Base-by-base conservation (phyloP, 192 early-diverging fungal genomes). In the Coemansia umbellata region DNA sequence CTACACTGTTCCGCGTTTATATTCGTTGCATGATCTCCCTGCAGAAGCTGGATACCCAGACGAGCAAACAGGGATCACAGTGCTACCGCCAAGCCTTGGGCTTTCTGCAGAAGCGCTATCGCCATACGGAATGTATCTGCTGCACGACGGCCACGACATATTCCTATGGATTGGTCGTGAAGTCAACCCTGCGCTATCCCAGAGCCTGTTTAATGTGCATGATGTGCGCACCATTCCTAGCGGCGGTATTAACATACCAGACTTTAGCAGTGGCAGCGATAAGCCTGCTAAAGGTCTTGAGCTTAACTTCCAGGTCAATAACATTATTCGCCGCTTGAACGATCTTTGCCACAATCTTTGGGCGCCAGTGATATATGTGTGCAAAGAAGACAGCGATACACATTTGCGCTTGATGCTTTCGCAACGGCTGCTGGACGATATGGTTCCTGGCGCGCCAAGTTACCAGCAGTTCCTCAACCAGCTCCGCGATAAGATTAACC, bases 341-440 rank as follows among this genome's bases (percentile, higher is more conserved):
- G 78, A 85, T 40, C 69, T 81, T 57, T 83, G 91, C 32, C 70
- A 88, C 50, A 73, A 82, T 24, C 57, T 89, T 68, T 79, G 82
- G 54, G 84, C 79, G 47, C 91, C 94, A 3, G 79, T 84, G 17
- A 57, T 92, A 17, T 91, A 89, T 63, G 68, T 98, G 33, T 84
- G 93, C 43, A 92, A 92, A 75, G 94, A 98, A 63, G 94, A 98
- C 58, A 91, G 89, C 13, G 92, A 95, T 53, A 83, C 87, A 18
- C 78, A 73, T 5, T 49, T 94, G 53, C 82, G 95, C 5, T 78
- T 89, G 75, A 81, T 82, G 88, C 91, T 96, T 78, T 55, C 91
- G 56, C 84, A 86, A 44, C 90, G 91, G 55, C 68, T 98, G 60
- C 80, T 95, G n/a, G 93, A 96, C 63, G 95, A 98, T 66, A 84